Percentiles rank a stretch among this genome's conserved stretches.
Conservation (phyloP, 768 basidiomycete species). For the Albatrellus ellisii region DNA sequence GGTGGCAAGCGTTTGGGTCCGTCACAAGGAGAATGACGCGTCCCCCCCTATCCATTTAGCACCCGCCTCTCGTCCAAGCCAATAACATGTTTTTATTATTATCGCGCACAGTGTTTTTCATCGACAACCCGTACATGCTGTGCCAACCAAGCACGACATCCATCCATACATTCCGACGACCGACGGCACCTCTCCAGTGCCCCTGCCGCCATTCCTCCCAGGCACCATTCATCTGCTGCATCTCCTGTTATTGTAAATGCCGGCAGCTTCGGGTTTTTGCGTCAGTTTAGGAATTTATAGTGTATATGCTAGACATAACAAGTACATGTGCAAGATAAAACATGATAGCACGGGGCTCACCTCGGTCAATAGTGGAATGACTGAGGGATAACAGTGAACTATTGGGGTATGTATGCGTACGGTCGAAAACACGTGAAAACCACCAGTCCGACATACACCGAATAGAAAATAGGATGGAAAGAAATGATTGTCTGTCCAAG, state of each 20-base stretch:
- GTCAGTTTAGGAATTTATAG: constrained; percentile 56
- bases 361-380: too few species aligned
- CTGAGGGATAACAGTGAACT: too few species aligned
- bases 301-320: too few species aligned
- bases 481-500: too few species aligned
- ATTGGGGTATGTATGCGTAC: too few species aligned
- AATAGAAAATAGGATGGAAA: too few species aligned
- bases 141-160: constrained; percentile 48
- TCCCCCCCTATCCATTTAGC: too few species aligned
- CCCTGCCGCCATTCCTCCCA: constrained; percentile 57
- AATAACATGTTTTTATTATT: not conserved
- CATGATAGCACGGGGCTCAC: too few species aligned
- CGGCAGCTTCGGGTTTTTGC: constrained; percentile 62
- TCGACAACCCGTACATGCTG: constrained; percentile 60
- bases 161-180: constrained; percentile 25
- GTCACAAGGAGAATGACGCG: constrained; percentile 69
- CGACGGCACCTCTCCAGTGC: constrained; percentile 58
- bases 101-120: constrained; percentile 45
- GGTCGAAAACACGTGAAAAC: too few species aligned
- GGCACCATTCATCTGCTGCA: constrained; percentile 42
- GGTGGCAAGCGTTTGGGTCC: constrained; percentile 70
- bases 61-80: too few species aligned
- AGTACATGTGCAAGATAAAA: too few species aligned
- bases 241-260: constrained; percentile 54
- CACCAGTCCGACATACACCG: too few species aligned